A percentile compares a stretch with the other conserved stretches of the same genome.
phyloP scores from a whole-genome alignment of 148 eudicot genomes.

The Linanthus parryae region DNA sequence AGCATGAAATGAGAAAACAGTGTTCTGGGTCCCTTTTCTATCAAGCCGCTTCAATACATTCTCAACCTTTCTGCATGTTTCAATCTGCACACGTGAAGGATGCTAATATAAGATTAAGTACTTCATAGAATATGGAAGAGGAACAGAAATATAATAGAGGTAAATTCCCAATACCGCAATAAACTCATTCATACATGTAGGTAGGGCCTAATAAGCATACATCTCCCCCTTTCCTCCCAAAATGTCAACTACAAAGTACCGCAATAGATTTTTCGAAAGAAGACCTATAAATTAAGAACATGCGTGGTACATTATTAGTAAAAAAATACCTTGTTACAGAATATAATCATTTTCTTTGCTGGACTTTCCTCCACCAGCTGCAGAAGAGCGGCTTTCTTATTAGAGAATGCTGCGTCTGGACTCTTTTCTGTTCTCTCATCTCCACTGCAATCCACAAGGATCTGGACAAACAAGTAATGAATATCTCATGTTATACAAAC shows the following conservation, averaged over 20 bases:
- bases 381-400: conserved; percentile 83
- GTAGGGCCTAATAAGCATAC: no score
- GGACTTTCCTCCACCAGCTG: conserved; percentile 61
- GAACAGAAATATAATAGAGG: no score
- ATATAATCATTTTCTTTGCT: conserved; percentile 71
- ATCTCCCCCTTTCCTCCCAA: no score
- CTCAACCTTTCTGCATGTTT: conserved; percentile 95
- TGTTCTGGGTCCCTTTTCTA: conserved; percentile 46
- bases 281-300: neutral
- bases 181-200: no score
- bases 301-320: neutral
- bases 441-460: conserved; percentile 96
- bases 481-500: no score
- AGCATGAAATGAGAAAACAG: conserved; percentile 80
- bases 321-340: conserved; percentile 82
- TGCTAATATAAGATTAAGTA: neutral
- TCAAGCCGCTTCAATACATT: conserved; percentile 80
- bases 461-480: conserved; percentile 26
- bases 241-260: neutral
- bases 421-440: conserved; percentile 64
- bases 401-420: conserved; percentile 84
- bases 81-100: conserved; percentile 50
- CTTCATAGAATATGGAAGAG: neutral
- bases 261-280: neutral
- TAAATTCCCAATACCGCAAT: no score